Base-by-base conservation (phyloP, 768 basidiomycete species). In the Cystobasidium onofrii region DNA sequence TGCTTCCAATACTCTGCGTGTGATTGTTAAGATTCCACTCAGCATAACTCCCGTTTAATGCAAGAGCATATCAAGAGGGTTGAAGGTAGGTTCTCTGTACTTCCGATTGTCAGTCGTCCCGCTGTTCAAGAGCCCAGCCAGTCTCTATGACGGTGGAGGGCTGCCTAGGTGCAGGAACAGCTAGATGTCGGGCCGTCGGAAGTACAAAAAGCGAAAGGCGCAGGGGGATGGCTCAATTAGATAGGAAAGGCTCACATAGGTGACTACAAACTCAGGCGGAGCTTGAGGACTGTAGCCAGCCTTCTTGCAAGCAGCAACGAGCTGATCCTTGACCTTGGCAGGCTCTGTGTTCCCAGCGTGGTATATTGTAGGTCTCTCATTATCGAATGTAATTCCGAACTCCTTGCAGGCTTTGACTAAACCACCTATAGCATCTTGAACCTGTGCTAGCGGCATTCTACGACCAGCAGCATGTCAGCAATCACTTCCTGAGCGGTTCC, bases 371-470 rank as follows among this genome's bases (percentile, higher is more conserved):
- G 63, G 63, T 36, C 29, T 17, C 33, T 64, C 43, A 29, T 36
- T 43, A 3, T 27, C 63, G 34, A 64, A 64, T 2, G n/a, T 18
- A 7, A 64, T 64, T 25, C 63, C 63, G 17, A 64, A 64, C 3
- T 64, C 63, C 27, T 64, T 46, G 63, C 63, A 64, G 39, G 17
- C 63, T n/a, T 43, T 46, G 63, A 64, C 29, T 4, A 64, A 64
- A 34, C 57, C 57, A 4, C 33, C 23, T 6, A 60, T 12, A 29
- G 57, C 17, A 20, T 60, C 57, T 27, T 17, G 10, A 2, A 60
- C 57, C 27, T 60, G 57, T 12, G 10, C 57, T 27, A 60, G 17
- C 13, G 57, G 57, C 25, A 27, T 29, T 15, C 57, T 55, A 55
- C 20, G n/a, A 18, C 9, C 41, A 43, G 18, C 7, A 43, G 18